Evolutionary conservation across 768 basidiomycete genomes (phyloP), one percentile per base, ranked within the genome.

Genomic region (Guyanaporus albipodus): DNA sequence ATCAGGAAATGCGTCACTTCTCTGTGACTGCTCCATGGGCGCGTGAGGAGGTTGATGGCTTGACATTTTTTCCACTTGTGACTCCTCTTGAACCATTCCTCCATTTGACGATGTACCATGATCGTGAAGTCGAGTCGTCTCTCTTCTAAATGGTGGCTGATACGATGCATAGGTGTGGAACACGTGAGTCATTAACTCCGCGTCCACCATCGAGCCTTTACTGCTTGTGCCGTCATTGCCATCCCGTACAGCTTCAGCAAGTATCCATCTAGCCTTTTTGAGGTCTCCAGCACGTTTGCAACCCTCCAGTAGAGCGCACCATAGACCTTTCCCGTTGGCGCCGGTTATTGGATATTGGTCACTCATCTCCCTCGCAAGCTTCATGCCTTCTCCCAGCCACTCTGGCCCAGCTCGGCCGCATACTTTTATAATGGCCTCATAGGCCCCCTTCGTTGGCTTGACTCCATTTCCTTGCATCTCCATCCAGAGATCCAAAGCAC

Each of bases 81-180:
- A 32, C 42, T 56, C 49, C 43, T 50, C 28, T 46, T 48, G 4
- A 29, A 43, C 34, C 7, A 21, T 12, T 6, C 48, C 44, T 42
- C 2, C 46, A 5, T 29, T 28, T 6, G 47, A 48, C 9, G 17
- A 8, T 34, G 29, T 7, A 18, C 10, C 21, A 8, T 52, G 48
- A 9, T 70, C 67, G 8, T 75, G 63, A 9, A 80, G 37, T 44
- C 70, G 68, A 8, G 83, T 75, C 11, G 71, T 64, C 4, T 69
- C 66, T 38, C 84, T 73, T 38, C 62, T 70, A 64, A 91, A 85
- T 0, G 87, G 82, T 3, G 87, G 83, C 32, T 71, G 73, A 68
- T 91, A 93, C 4, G 86, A 70, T 0, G 90, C 82, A 67, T 97
- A 96, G 0, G 90, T 75, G 66, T 94, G 86, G 66, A 97, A 93